Base-by-base conservation (phyloP, 768 basidiomycete species). In the Asterophora lycoperdoides region DNA sequence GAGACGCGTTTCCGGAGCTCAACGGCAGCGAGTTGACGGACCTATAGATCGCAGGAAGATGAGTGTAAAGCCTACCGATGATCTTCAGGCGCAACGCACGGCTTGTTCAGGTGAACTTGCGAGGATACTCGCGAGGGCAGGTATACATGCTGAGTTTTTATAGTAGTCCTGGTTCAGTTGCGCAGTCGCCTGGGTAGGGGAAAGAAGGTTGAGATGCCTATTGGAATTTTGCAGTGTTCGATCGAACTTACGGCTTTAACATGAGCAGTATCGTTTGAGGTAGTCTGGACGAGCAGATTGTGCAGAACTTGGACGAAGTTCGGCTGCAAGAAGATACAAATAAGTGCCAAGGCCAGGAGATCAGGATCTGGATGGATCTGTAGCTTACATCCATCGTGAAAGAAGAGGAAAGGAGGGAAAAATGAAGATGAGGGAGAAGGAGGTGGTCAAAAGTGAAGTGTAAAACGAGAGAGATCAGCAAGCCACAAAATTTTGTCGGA, bases 11-110 rank as follows among this genome's bases (percentile, higher is more conserved):
- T 99, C 59, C 95, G 80, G 64, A 97, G 77, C 70, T 99, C 96
- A 47, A 97, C 93, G 7, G 94, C 93, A 41, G 94, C 91, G 17
- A 99, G 79, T 81, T 99, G 96, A 53, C 93, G 89, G 54, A 97
- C 84, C 94, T 99, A 62, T 44, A 40, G 37, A 26, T 32, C 28
- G 41, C 37, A 8, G 42, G 48, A 52, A 13, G 34, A 45, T 34
- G 41, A 41, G 20, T 41, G 41, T 17, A 28, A 18, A 48, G 36
- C 41, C 41, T 29, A 45, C 41, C 26, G 44, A 32, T 28, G 50
- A 51, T 40, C 49, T 52, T 17, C 18, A 49, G 19, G 41, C 14
- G 46, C 28, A 53, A 77, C 93, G 66, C 61, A 96, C 94, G 45
- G 86, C 72, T 58, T 79, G 71, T 60, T 95, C 86, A n/a, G 87